phyloP scores from a whole-genome alignment of 1,284 basidiomycete species.

The Microbotryomycetes sp. region DNA sequence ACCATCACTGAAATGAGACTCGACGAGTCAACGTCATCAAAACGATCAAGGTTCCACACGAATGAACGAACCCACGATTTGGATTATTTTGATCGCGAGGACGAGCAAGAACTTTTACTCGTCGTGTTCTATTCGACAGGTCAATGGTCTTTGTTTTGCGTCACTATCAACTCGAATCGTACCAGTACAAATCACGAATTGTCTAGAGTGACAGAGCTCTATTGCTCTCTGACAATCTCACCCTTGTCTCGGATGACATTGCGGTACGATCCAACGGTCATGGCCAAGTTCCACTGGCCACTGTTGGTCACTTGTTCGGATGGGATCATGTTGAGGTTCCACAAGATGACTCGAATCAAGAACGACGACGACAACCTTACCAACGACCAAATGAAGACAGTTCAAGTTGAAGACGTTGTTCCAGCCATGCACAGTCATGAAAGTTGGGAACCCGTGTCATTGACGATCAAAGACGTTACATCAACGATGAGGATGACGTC shows the following conservation, averaged over 20 bases:
- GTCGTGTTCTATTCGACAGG: constrained; percentile 38
- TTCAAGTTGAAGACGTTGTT: constrained; percentile 30
- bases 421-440: constrained; percentile 30
- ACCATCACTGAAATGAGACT: constrained; percentile 30
- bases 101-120: constrained; percentile 11
- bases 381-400: background rate
- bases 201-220: constrained; percentile 7
- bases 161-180: constrained; percentile 12
- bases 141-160: constrained; percentile 36
- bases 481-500: too few species aligned
- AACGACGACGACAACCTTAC: too few species aligned
- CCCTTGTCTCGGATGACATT: background rate
- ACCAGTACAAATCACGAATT: background rate
- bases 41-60: too few species aligned
- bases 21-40: constrained; percentile 13
- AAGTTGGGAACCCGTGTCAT: constrained; percentile 13
- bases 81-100: too few species aligned
- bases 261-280: constrained; percentile 19
- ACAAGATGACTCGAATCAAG: constrained; percentile 8
- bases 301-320: constrained; percentile 39
- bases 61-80: background rate
- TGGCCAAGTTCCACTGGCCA: constrained; percentile 34
- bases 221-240: constrained; percentile 5
- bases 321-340: constrained; percentile 36
- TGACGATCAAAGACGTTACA: background rate